Conservation (phyloP, 306 rosid species). For the Sindora glabra region DNA sequence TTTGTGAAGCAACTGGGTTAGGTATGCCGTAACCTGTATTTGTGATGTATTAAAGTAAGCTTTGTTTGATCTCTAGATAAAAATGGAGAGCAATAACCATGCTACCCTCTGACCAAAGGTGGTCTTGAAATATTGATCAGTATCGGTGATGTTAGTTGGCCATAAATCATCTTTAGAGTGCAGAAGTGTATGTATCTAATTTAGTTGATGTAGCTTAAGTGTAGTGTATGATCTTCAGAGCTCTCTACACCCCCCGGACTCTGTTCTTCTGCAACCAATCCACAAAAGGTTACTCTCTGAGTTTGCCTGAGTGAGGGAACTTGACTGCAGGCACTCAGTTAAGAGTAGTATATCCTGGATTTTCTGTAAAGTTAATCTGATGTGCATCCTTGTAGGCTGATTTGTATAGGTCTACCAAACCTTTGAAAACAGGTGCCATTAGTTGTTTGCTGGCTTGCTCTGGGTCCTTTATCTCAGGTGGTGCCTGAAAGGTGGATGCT, state of each 20-base stretch:
- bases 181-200: background rate
- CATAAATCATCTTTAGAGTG: background rate
- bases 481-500: too few relatives aligned
- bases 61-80: background rate
- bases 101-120: background rate
- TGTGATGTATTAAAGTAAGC: conserved; percentile 2
- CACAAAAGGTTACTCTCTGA: background rate
- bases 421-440: too few relatives aligned
- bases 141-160: background rate
- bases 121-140: background rate
- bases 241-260: background rate
- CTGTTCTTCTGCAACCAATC: background rate
- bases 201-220: background rate
- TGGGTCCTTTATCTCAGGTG: too few relatives aligned
- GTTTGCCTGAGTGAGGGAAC: too few relatives aligned
- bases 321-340: background rate
- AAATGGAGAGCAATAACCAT: background rate
- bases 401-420: too few relatives aligned
- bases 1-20: background rate
- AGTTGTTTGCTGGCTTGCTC: too few relatives aligned
- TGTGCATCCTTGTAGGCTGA: too few relatives aligned
- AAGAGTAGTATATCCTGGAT: too few relatives aligned
- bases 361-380: background rate
- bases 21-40: background rate
- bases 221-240: background rate